Evolutionary conservation across 768 basidiomycete genomes (phyloP).

Genomic region (Lactarius deliciosus): DNA sequence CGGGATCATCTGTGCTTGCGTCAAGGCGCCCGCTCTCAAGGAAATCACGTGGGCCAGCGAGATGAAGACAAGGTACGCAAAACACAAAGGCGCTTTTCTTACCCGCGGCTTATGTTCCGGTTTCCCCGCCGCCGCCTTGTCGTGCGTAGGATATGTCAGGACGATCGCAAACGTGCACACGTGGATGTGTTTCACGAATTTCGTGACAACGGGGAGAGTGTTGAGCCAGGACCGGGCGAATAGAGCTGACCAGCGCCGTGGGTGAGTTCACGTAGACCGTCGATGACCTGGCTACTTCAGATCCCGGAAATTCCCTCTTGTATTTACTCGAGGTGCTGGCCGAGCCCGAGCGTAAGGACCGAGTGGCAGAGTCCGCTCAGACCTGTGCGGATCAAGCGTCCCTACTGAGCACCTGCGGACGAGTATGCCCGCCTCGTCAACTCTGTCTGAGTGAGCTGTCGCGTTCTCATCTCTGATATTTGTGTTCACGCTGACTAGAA

Average conservation of each 20-base stretch:
- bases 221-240: conserved; percentile 10
- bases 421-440: conserved; percentile 92
- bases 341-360: too few species aligned
- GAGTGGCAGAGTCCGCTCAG: conserved; percentile 71
- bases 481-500: not conserved
- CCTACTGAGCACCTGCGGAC: conserved; percentile 80
- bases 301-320: too few species aligned
- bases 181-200: conserved; percentile 28
- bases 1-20: conserved; percentile 72
- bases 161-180: conserved; percentile 30
- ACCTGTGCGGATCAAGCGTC: conserved; percentile 81
- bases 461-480: not conserved
- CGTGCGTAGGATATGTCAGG: conserved; percentile 19
- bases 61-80: conserved; percentile 75
- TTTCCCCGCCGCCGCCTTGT: not conserved
- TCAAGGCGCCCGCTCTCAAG: conserved; percentile 65
- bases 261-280: too few species aligned
- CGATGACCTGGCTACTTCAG: too few species aligned
- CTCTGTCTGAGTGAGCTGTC: conserved; percentile 64
- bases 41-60: conserved; percentile 90
- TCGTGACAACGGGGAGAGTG: conserved; percentile 25
- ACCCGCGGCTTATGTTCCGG: not conserved
- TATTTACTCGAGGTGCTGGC: too few species aligned
- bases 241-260: conserved; percentile 67
- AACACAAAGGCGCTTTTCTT: not conserved